Evolutionary conservation across 495 filamentous ascomycete genomes (phyloP).

Genomic region (Friedmanniomyces simplex): DNA sequence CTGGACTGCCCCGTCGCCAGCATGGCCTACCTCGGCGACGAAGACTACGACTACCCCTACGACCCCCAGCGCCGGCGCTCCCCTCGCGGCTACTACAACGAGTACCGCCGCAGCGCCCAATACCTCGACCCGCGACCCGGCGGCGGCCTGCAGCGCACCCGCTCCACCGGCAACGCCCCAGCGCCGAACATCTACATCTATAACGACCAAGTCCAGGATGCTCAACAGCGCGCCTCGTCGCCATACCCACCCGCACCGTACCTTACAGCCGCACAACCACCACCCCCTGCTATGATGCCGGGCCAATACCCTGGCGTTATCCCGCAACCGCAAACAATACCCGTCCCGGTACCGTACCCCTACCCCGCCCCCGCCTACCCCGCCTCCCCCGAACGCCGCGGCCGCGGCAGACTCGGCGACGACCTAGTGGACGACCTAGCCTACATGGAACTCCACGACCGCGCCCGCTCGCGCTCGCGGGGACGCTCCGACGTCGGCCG

Average conservation of each 20-base stretch:
- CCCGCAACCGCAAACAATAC: not conserved
- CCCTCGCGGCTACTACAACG: not conserved
- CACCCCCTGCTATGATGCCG: no score
- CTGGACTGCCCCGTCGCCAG: not conserved
- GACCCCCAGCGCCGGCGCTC: conserved; percentile 8
- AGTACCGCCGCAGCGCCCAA: conserved; percentile 1
- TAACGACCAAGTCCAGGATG: conserved; percentile 24
- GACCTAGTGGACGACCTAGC: conserved; percentile 25
- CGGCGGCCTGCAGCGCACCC: conserved; percentile 26
- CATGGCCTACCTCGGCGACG: conserved; percentile 7
- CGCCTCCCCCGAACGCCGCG: conserved; percentile 10
- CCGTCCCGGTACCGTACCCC: not conserved
- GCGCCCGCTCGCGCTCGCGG: conserved; percentile 21
- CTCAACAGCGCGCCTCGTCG: conserved; percentile 1
- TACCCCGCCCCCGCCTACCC: conserved; percentile 4
- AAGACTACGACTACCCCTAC: conserved; percentile 17
- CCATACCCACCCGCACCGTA: no score
- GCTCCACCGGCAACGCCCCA: conserved; percentile 28
- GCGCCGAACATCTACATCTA: conserved; percentile 27
- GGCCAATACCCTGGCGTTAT: not conserved
- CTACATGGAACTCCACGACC: conserved; percentile 20
- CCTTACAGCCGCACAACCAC: no score
- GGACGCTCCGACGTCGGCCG: conserved; percentile 20
- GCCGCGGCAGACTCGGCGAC: conserved; percentile 21
- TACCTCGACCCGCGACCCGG: conserved; percentile 10